Conservation (phyloP, 2,329 filamentous ascomycete genomes). For the Bipolaris zeicola region DNA sequence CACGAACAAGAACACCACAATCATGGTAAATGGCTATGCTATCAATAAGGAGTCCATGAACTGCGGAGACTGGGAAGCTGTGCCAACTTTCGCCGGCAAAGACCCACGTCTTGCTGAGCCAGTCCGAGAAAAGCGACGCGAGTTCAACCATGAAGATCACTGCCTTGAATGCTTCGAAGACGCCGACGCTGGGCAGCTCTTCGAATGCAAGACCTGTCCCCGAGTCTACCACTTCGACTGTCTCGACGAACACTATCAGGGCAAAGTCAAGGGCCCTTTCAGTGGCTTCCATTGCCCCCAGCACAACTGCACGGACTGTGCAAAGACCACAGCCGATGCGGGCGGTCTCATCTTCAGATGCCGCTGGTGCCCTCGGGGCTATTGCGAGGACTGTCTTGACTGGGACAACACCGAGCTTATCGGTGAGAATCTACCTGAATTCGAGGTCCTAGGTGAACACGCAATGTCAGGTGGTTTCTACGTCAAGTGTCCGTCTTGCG, state of each 20-base stretch:
- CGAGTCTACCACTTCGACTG: constrained; percentile 61
- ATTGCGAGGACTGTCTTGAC: constrained; percentile 65
- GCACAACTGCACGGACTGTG: constrained; percentile 61
- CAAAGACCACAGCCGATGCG: constrained; percentile 57
- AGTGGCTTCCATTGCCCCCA: constrained; percentile 61
- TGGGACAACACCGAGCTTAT: constrained; percentile 58
- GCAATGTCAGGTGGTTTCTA: constrained; percentile 56
- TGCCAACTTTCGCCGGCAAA: constrained; percentile 62
- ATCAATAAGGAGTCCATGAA: constrained; percentile 62
- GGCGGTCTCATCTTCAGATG: constrained; percentile 60
- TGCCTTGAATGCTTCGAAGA: constrained; percentile 58
- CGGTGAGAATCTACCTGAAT: constrained; percentile 59
- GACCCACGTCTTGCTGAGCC: constrained; percentile 58
- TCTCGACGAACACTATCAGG: constrained; percentile 49
- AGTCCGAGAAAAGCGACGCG: constrained; percentile 55
- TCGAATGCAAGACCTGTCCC: constrained; percentile 60
- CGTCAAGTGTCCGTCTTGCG: constrained; percentile 57
- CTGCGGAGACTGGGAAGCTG: constrained; percentile 62
- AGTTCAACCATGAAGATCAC: constrained; percentile 56
- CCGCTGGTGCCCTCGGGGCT: constrained; percentile 61
- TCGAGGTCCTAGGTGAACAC: constrained; percentile 56
- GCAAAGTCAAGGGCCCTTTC: constrained; percentile 49
- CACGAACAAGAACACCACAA: constrained; percentile 62
- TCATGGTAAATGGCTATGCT: constrained; percentile 61
- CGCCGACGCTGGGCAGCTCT: constrained; percentile 53